Conservation (phyloP, 257 asterid genomes). For the Penstemon davidsonii region DNA sequence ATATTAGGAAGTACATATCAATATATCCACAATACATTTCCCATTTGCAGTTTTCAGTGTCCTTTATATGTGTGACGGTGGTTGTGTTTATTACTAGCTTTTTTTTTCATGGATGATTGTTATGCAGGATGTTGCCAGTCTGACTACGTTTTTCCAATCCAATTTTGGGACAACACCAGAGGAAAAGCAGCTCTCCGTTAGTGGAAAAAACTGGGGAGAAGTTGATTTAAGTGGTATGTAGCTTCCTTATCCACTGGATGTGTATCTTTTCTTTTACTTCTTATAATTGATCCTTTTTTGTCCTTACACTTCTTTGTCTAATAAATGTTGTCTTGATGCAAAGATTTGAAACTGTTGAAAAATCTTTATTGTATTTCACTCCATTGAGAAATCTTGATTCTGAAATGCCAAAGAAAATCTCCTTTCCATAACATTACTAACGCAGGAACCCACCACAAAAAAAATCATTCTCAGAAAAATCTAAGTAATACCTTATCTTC, state of each 20-base stretch:
- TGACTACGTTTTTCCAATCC: conserved; percentile 70
- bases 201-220: conserved; percentile 99
- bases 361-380: no score
- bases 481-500: no score
- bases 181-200: conserved; percentile 92
- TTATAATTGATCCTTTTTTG: conserved; percentile 1
- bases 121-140: conserved; percentile 75
- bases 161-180: conserved; percentile 67
- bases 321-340: not conserved
- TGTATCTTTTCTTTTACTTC: conserved; percentile 8
- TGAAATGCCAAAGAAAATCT: no score
- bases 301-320: conserved; percentile 2
- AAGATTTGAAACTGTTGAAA: not conserved
- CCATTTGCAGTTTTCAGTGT: not conserved
- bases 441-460: no score
- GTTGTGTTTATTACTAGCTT: not conserved
- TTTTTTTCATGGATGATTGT: conserved; percentile 28
- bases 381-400: no score
- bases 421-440: no score
- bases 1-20: not conserved
- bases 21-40: not conserved
- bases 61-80: not conserved
- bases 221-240: conserved; percentile 82
- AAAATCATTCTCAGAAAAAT: no score
- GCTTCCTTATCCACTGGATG: conserved; percentile 2